Percentiles rank a stretch among this genome's conserved stretches.
Evolutionary conservation across 805 yeast species (phyloP).

Genomic region (Blastobotrys chiropterorum): DNA sequence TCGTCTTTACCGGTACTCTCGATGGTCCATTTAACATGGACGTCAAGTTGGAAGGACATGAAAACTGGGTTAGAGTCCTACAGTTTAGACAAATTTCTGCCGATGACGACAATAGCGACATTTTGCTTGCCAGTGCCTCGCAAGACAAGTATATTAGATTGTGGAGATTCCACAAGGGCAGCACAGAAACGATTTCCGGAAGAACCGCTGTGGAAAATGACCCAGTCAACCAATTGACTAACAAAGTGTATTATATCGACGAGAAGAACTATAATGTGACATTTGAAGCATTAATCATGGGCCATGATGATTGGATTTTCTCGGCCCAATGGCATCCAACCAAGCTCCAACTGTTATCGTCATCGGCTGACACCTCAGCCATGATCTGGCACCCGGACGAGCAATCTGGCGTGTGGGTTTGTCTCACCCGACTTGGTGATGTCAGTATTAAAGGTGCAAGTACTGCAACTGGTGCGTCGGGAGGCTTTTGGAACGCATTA

Average conservation of each 20-base stretch:
- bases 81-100: conserved; percentile 39
- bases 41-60: conserved; percentile 78
- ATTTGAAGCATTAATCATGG: conserved; percentile 92
- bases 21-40: conserved; percentile 31
- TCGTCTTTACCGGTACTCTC: conserved; percentile 39
- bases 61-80: conserved; percentile 87
- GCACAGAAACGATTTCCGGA: conserved; percentile 26
- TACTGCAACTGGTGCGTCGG: conserved; percentile 93
- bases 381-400: conserved; percentile 92
- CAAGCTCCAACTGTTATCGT: conserved; percentile 59
- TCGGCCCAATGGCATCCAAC: conserved; percentile 75
- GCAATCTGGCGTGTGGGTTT: conserved; percentile 85
- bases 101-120: conserved; percentile 40
- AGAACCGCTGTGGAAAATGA: conserved; percentile 46
- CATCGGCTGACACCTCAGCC: conserved; percentile 88
- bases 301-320: conserved; percentile 97
- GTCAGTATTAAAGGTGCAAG: conserved; percentile 94
- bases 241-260: conserved; percentile 62
- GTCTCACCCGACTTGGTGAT: conserved; percentile 78
- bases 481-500: conserved; percentile 60
- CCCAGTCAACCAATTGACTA: conserved; percentile 40
- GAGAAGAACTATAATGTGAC: conserved; percentile 44
- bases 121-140: conserved; percentile 78
- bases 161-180: conserved; percentile 57
- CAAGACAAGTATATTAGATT: conserved; percentile 89